Evolutionary conservation across 2,329 filamentous ascomycete species (phyloP).

Genomic region (Bipolaris zeicola): DNA sequence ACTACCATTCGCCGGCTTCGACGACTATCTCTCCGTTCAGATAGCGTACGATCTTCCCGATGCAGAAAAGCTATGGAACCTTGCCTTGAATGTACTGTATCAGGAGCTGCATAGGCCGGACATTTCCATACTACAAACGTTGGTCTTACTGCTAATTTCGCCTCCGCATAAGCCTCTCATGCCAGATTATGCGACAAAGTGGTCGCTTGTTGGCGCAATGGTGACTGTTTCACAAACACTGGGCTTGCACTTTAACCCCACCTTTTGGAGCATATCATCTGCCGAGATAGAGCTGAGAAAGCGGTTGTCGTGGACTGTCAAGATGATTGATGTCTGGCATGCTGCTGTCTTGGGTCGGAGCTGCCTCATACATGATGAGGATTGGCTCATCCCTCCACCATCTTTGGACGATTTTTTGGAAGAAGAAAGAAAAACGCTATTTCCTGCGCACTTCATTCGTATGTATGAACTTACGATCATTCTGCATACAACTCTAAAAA

Average conservation of each 20-base stretch:
- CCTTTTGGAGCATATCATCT: neutral
- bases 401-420: neutral
- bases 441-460: neutral
- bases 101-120: neutral
- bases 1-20: constrained; percentile 1
- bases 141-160: neutral
- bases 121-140: neutral
- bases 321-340: constrained; percentile 3
- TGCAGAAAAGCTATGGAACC: neutral
- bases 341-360: constrained; percentile 1
- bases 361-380: neutral
- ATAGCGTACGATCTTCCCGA: constrained; percentile 4
- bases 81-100: neutral
- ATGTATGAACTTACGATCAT: neutral
- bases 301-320: constrained; percentile 1
- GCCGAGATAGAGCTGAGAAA: neutral
- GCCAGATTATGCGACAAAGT: constrained; percentile 5
- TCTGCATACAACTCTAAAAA: neutral
- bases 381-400: constrained; percentile 1
- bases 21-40: constrained; percentile 1
- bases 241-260: neutral
- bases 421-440: neutral
- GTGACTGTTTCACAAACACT: constrained; percentile 1
- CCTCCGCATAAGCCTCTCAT: constrained; percentile 1
- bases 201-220: constrained; percentile 2